Evolutionary conservation across 2,329 filamentous ascomycete species (phyloP), one percentile per base, ranked within the genome.

Genomic region (Elsinoe perseae): DNA sequence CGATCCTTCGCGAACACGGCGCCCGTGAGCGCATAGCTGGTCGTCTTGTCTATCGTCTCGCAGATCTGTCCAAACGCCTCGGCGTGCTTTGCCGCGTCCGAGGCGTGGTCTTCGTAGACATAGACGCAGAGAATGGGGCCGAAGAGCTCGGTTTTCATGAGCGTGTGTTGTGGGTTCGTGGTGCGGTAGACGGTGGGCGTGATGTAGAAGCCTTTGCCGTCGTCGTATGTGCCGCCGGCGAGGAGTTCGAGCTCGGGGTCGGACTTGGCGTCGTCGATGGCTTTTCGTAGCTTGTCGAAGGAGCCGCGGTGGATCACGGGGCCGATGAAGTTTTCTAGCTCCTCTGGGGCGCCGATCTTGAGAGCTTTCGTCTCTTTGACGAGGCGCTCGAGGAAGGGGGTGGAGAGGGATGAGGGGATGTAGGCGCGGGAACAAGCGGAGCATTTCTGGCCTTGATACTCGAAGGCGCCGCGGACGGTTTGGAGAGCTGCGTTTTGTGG

Each of bases 401-500:
- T 79, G 81, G 86, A 90, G 46, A 86, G 71, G 2, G 87, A 92
- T 65, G 81, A 78, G 30, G 89, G 83, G 2, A 93, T 81, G 72
- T 95, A 95, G 50, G 82, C 75, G 25, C 89, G 83, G 25, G 87
- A 92, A 20, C 86, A 89, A 57, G 89, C 89, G 64, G 85, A 89
- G 78, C 89, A 95, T 73, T 95, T 95, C 72, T 95, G 89, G 50
- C 89, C 89, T 70, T 93, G 88, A 76, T 84, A 95, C 71, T 95
- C 90, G 66, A 95, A 95, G 2, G 89, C 89, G 48, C 87, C 89
- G 56, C 90, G 87, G 28, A 95, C 81, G 4, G 88, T 93, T 70
- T 95, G 86, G 62, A 87, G 78, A 30, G 81, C 88, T 9, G 89
- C 89, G 66, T 92, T 93, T 59, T 82, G 75, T 50, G 93, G 73